Percentiles rank a stretch among this genome's conserved stretches.
phyloP scores from a whole-genome alignment of 805 yeast species.

The Zygotorulaspora florentina region DNA sequence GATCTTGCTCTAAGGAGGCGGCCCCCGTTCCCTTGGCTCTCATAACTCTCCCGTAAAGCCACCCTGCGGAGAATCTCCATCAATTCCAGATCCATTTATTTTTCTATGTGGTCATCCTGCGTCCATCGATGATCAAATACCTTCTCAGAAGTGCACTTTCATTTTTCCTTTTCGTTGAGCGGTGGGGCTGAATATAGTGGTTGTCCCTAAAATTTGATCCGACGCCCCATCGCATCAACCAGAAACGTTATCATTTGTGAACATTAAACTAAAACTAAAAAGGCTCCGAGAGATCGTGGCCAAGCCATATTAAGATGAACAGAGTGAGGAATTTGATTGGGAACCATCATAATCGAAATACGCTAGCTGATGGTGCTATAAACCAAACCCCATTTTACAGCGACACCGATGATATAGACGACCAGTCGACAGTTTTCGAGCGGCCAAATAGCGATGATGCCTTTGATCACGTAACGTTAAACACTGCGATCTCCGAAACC shows the following conservation, averaged over 20 bases:
- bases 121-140: too few relatives aligned
- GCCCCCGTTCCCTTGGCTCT: too few relatives aligned
- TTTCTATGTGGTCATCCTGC: too few relatives aligned
- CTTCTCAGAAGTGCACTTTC: too few relatives aligned
- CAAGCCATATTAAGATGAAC: constrained; percentile 4
- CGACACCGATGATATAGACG: constrained; percentile 14
- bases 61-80: too few relatives aligned
- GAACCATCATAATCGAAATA: constrained; percentile 3
- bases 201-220: neutral
- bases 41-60: too few relatives aligned
- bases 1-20: too few relatives aligned
- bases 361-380: neutral
- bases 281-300: neutral
- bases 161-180: too few relatives aligned
- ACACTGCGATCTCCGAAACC: constrained; percentile 25
- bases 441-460: constrained; percentile 6
- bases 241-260: neutral
- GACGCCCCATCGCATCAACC: neutral
- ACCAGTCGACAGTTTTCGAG: constrained; percentile 18
- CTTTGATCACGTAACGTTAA: constrained; percentile 17
- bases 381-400: neutral
- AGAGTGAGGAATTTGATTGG: constrained; percentile 12
- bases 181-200: too few relatives aligned
- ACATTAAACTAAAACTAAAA: neutral
- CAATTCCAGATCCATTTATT: too few relatives aligned